Evolutionary conservation across 495 filamentous ascomycete species (phyloP).

Genomic region (Penicillium odoratum): DNA sequence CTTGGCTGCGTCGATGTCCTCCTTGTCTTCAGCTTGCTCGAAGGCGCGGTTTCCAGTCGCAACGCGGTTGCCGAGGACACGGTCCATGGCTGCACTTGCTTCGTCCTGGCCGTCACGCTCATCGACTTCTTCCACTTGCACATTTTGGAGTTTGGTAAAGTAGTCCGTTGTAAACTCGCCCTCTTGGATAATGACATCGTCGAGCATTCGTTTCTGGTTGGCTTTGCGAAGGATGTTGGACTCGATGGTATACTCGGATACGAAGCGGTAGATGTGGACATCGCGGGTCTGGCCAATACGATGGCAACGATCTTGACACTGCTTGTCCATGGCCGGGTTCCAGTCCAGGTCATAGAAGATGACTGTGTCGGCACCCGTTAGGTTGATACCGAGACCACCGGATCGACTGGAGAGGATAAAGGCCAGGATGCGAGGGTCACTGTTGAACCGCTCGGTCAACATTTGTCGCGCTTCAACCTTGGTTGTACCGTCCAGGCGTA

Average conservation of each 20-base stretch:
- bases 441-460: conserved; percentile 95
- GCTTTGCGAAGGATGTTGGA: conserved; percentile 97
- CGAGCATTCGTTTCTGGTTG: conserved; percentile 95
- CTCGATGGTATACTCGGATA: conserved; percentile 97
- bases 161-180: conserved; percentile 98
- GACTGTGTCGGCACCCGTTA: conserved; percentile 96
- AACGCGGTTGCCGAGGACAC: conserved; percentile 66
- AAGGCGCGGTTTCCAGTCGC: conserved; percentile 62
- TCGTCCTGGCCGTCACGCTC: conserved; percentile 60
- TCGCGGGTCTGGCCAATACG: conserved; percentile 98
- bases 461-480: conserved; percentile 95
- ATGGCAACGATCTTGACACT: conserved; percentile 97
- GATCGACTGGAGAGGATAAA: conserved; percentile 96
- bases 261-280: conserved; percentile 96
- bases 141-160: conserved; percentile 75
- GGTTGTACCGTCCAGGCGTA: conserved; percentile 91
- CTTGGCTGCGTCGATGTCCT: conserved; percentile 86
- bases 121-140: conserved; percentile 66
- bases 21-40: conserved; percentile 86
- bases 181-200: conserved; percentile 98
- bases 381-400: conserved; percentile 92
- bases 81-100: conserved; percentile 81
- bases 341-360: conserved; percentile 99
- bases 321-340: conserved; percentile 99
- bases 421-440: conserved; percentile 83